Base-by-base conservation (phyloP, 2,329 filamentous ascomycete species). In the Sporothrix mexicana region DNA sequence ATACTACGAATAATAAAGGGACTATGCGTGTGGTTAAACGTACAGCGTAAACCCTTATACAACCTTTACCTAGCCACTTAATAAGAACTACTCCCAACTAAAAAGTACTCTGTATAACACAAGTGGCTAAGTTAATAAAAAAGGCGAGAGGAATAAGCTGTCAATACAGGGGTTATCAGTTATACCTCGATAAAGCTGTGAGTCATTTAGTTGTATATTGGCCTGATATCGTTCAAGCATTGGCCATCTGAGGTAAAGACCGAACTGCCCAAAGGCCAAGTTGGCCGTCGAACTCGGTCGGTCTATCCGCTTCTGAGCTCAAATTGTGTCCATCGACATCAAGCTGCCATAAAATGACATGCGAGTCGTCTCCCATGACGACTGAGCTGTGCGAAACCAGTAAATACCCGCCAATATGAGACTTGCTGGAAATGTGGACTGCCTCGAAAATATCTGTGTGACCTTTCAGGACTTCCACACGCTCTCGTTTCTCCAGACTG, bases 201-300 rank as follows among this genome's bases (percentile, higher is more conserved):
- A n/a, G n/a, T n/a, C n/a, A n/a, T n/a, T n/a, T n/a, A n/a, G n/a
- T n/a, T n/a, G n/a, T n/a, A n/a, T n/a, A n/a, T n/a, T n/a, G n/a
- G n/a, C n/a, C n/a, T 62, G 15, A 62, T 43, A 10, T 41, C 20
- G 36, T 43, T 43, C 10, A 62, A 6, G 12, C 2, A 17, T 10
- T 57, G 25, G 30, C 57, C 57, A 15, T 41, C 57, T 3, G 57
- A 36, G 1, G 10, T 43, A 10, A 62, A 62, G 15, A 17, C 30
- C 15, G 57, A 41, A 36, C 57, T 62, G 57, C 57, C 30, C 25
- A 62, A 30, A 62, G 57, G 57, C 57, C 57, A 12, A 62, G 17
- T 30, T 62, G 57, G 5, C 30, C 57, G 15, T n/a, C 15, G 9
- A 62, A n/a, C 30, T 36, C 4, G n/a, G 15, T 20, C 15, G 7